Evolutionary conservation across 345 rosid genomes (phyloP), one percentile per base, ranked within the genome.

Genomic region (Euphorbia pulcherrima): DNA sequence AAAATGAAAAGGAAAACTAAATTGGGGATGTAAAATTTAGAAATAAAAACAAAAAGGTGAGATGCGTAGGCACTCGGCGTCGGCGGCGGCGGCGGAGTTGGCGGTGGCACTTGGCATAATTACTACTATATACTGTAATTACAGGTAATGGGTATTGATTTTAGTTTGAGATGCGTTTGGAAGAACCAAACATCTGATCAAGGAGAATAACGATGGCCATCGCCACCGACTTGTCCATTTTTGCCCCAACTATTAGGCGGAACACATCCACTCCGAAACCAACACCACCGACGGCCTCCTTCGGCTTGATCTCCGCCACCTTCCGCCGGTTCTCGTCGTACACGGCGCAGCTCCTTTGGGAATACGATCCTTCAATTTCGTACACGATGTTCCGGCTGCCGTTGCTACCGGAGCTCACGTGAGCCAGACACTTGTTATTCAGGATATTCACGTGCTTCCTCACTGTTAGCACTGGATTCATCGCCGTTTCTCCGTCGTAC

Each of bases 181-280:
- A 79, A 56, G 97, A 89, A 60, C 87, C 83, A 71, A 80, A 91
- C 99, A 94, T 94, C 78, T 89, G 95, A 64, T 91, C 97, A 6
- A 94, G 92, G 44, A 91, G 83, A 70, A 91, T 89, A 72, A 89
- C 90, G 0, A 94, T 62, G 3, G 95, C 90, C 99, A 91, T 91
- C 40, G 97, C 97, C 1, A 82, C 69, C 2, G 87, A 59, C 1
- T 68, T 51, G n/a, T 83, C 87, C 71, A 89, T 81, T 51, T 82
- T 92, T 2, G 91, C 82, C 67, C 82, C 88, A 56, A 94, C 85
- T 1, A 87, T 57, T 12, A 94, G 89, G 9, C 84, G 86, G 77
- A 85, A 94, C 0, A 94, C 92, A 61, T 94, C 97, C 35, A 64
- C 70, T 0, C 99, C 97, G 9, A 91, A 86, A 2, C 70, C 83